These are phyloP conservation scores for Gentiana straminea DNA, from an alignment of 257 asterid species.

Conservation along the genomic window DNA sequence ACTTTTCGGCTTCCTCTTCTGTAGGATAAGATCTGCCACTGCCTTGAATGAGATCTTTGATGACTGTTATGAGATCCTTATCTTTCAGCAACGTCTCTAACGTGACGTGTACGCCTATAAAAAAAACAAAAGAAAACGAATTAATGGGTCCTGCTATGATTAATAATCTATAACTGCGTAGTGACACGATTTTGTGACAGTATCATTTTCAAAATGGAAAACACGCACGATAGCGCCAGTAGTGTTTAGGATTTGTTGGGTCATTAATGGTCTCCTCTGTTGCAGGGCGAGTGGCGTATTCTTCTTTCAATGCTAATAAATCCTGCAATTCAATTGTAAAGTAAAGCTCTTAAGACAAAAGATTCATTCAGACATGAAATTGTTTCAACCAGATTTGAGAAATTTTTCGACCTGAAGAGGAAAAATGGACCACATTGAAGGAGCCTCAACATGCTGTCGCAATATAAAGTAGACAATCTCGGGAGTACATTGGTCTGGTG, in stretches of 20 bases:
- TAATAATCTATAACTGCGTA: too few species aligned
- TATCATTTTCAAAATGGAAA: neutral
- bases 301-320: conserved; percentile 77
- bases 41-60: conserved; percentile 52
- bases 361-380: too few species aligned
- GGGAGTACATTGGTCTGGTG: conserved; percentile 83
- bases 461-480: conserved; percentile 55
- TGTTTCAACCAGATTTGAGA: neutral
- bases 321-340: conserved; percentile 35
- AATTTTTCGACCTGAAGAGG: conserved; percentile 74
- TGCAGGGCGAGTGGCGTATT: conserved; percentile 78
- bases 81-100: conserved; percentile 78
- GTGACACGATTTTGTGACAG: too few species aligned
- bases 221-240: conserved; percentile 82
- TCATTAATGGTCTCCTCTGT: conserved; percentile 90
- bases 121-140: neutral
- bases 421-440: conserved; percentile 96
- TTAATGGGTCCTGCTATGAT: too few species aligned
- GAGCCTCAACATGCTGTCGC: conserved; percentile 80
- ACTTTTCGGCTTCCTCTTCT: conserved; percentile 18
- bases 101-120: conserved; percentile 77
- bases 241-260: conserved; percentile 94
- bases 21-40: conserved; percentile 67
- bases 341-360: too few species aligned
- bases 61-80: conserved; percentile 35